These are phyloP conservation scores for Sporisorium reilianum DNA, from an alignment of 1,284 basidiomycete species.

Conservation along the genomic window DNA sequence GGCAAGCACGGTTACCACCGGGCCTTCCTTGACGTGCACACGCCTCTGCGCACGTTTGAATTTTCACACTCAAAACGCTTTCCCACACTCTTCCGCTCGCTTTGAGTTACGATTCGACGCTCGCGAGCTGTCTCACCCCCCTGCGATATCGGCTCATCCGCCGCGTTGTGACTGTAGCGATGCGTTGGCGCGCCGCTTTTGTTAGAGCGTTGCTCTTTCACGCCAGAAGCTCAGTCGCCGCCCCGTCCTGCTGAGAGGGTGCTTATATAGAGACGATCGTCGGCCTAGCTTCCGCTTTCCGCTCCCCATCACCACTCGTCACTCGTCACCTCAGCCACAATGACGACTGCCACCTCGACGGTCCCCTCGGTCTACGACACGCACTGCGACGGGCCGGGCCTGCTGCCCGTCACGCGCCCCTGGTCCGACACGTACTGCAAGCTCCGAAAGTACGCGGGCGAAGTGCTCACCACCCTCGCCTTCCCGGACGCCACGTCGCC, in stretches of 20 bases:
- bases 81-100: neutral
- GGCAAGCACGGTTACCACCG: neutral
- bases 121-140: too few relatives aligned
- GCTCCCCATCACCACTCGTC: too few relatives aligned
- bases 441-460: constrained; percentile 33
- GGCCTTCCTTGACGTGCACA: neutral
- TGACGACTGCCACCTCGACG: constrained; percentile 1
- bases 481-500: constrained; percentile 26
- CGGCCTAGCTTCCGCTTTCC: too few relatives aligned
- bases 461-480: constrained; percentile 9
- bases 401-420: constrained; percentile 34
- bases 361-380: constrained; percentile 56
- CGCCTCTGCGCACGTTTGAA: too few relatives aligned
- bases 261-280: too few relatives aligned
- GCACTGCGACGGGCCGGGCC: constrained; percentile 56
- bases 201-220: too few relatives aligned
- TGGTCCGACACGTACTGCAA: constrained; percentile 44
- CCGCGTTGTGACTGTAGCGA: too few relatives aligned
- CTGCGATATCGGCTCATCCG: too few relatives aligned
- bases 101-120: too few relatives aligned
- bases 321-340: neutral
- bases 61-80: neutral
- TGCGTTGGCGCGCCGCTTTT: too few relatives aligned
- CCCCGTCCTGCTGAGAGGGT: too few relatives aligned
- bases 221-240: neutral